phyloP scores from a whole-genome alignment of 2,329 filamentous ascomycete species.

The Chalaropsis thielavioides region DNA sequence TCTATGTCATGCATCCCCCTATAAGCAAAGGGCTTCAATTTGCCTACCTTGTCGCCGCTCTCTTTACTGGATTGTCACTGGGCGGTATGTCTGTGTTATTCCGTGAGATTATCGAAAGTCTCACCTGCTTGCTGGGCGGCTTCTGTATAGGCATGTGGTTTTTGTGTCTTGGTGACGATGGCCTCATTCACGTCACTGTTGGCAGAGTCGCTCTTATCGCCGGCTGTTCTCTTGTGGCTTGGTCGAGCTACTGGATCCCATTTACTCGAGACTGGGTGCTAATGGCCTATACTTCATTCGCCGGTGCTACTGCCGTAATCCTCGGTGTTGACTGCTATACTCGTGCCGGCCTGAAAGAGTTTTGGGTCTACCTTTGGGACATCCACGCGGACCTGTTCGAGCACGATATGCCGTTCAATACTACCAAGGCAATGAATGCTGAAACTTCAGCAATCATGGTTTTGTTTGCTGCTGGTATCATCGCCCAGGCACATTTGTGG shows the following conservation, averaged over 20 bases:
- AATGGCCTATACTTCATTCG: conserved; percentile 63
- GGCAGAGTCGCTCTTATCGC: conserved; percentile 63
- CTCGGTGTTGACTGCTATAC: conserved; percentile 86
- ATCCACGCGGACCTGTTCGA: conserved; percentile 69
- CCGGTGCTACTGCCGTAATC: conserved; percentile 63
- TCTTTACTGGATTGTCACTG: conserved; percentile 57
- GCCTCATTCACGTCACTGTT: conserved; percentile 48
- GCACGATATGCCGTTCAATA: conserved; percentile 61
- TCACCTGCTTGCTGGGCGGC: conserved; percentile 78
- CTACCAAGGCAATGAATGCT: conserved; percentile 74
- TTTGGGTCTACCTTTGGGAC: conserved; percentile 85
- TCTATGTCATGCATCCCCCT: conserved; percentile 76
- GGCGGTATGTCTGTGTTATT: conserved; percentile 66
- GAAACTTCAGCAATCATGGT: conserved; percentile 69
- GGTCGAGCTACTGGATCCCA: conserved; percentile 62
- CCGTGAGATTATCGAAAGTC: conserved; percentile 61
- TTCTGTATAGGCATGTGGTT: conserved; percentile 88
- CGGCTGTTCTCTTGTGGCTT: conserved; percentile 51
- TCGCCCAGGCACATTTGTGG: conserved; percentile 81
- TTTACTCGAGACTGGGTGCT: conserved; percentile 66
- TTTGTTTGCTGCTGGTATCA: conserved; percentile 56
- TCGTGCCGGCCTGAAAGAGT: conserved; percentile 82
- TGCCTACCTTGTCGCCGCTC: conserved; percentile 66
- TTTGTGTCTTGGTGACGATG: conserved; percentile 59
- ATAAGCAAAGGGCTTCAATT: conserved; percentile 65